Evolutionary conservation across 306 rosid genomes (phyloP), one percentile per base, ranked within the genome.

Genomic region (Luffa acutangula): DNA sequence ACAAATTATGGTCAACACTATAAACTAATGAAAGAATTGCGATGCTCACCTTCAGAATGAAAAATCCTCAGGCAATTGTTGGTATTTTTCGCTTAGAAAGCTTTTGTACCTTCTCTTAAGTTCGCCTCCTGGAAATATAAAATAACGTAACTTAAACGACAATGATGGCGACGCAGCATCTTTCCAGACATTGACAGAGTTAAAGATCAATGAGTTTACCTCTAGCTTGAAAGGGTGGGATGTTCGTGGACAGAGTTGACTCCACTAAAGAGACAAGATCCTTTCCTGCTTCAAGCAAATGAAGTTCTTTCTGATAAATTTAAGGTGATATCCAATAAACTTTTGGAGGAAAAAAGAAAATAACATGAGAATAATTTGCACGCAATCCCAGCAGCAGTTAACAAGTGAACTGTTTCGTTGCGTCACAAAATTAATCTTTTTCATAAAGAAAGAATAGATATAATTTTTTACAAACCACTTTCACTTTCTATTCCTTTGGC

Each of bases 61-160:
- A 69, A 88, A 79, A 69, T 78, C 89, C 69, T 84, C 86, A 9
- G 85, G 91, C 58, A 86, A 12, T 54, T 79, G 43, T 56, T 72
- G 79, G 66, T 60, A 88, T 77, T 83, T 84, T 0, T 74, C 75
- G 0, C 74, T 57, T 59, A 86, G 76, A 78, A 88, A 86, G 58
- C 80, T 78, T 82, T 81, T 39, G 85, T 86, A 88, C 84, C 78
- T 86, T 31, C 76, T 56, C 79, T 77, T 62, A 76, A 86, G 89
- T 76, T 71, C 80, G 25, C 58, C 75, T 25, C 85, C 89, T 86
- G 82, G 21, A 77, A 51, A 75, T 56, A 65, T 8, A 11, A 42
- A 75, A 48, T 18, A 39, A 17, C 0, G 6, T 3, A 71, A 49
- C 39, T 73, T 48, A 49, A 36, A 33, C 60, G 3, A 71, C 3